Conservation (phyloP, 2,329 filamentous ascomycete genomes). For the Moelleriella libera region DNA sequence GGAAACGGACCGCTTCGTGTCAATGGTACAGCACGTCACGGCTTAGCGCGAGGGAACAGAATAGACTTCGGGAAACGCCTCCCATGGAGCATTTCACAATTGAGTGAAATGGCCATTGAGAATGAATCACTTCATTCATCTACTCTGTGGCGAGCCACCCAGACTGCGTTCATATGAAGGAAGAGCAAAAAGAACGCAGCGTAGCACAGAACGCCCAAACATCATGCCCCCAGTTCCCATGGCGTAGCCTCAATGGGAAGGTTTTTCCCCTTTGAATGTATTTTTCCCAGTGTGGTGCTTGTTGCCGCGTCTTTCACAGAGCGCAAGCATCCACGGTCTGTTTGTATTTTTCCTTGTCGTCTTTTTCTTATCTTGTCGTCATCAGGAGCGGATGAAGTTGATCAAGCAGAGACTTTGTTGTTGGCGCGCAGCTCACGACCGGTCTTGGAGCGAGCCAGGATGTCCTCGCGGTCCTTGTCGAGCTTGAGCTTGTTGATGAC, state of each 20-base stretch:
- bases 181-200: constrained; percentile 13
- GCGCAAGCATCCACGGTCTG: neutral
- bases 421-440: constrained; percentile 67
- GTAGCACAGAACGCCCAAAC: constrained; percentile 20
- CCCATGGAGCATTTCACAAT: constrained; percentile 63
- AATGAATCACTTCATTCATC: constrained; percentile 32
- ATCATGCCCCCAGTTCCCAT: constrained; percentile 8
- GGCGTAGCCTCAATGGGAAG: neutral
- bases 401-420: constrained; percentile 48
- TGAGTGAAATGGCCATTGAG: constrained; percentile 62
- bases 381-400: neutral
- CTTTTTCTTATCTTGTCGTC: constrained; percentile 6
- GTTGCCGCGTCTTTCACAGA: no score
- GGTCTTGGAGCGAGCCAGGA: constrained; percentile 71
- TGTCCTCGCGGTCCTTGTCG: constrained; percentile 85
- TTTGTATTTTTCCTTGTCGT: constrained; percentile 5
- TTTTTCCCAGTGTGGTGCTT: constrained; percentile 3
- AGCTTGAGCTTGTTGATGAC: constrained; percentile 99
- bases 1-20: no score
- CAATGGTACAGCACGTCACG: neutral
- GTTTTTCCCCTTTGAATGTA: constrained; percentile 6
- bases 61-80: constrained; percentile 55
- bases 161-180: constrained; percentile 9
- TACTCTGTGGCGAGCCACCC: constrained; percentile 20
- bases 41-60: neutral